Evolutionary conservation across 768 basidiomycete genomes (phyloP), one percentile per base, ranked within the genome.

Genomic region (Calocybe indica): DNA sequence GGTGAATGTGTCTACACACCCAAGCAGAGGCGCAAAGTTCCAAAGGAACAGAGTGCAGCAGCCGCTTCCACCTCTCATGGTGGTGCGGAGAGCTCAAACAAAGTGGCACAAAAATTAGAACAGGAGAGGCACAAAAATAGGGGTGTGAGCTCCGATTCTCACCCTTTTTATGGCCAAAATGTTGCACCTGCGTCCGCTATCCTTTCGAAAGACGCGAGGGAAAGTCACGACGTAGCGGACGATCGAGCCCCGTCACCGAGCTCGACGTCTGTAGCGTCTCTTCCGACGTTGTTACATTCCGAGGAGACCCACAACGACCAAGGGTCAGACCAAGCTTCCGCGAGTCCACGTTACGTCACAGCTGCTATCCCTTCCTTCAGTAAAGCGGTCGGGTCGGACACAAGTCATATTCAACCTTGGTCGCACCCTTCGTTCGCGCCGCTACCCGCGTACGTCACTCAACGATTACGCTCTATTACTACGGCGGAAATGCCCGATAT

Each of bases 1-100:
- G 62, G 65, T 11, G 76, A 79, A 41, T 85, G 83, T 62, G 83
- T 83, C 55, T 85, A 87, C 57, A 84, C 83, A 33, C 83, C 84
- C 7, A 85, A 86, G 65, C 84, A 83, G 54, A 68, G 82, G 47
- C 75, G 75, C 54, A 84, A 75, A 57, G 72, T 74, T 36, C 73
- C 72, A 12, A 59, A 66, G 39, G 49, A 53, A 43, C 34, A 44
- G 40, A 6, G 54, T 43, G 33, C 34, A 35, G 5, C 47, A 53
- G 30, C 52, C 36, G 40, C 51, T 41, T 55, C 46, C 37, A 7
- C 40, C 45, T 22, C 40, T 37, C 8, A 50, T 50, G 35, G 60
- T 55, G 40, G 47, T 22, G 22, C 22, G 4, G 22, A 22, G 22
- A 4, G 22, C 22, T 22, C 22, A 22, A 22, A 4, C 22, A 22